Evolutionary conservation across 768 basidiomycete genomes (phyloP), one percentile per base, ranked within the genome.

Genomic region (Boletus subcaerulescens): DNA sequence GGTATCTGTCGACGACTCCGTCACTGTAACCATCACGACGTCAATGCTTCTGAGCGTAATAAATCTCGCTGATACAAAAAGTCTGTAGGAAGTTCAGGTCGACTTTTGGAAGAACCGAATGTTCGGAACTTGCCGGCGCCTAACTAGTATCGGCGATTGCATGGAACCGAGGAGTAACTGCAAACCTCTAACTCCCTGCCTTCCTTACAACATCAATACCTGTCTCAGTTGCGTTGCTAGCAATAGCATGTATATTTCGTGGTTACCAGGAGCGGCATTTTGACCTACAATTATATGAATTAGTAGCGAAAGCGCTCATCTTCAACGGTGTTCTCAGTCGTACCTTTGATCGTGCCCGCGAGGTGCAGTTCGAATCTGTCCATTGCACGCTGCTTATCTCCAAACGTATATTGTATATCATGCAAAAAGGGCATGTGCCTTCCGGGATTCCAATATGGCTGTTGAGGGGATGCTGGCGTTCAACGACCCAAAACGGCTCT

Each of bases 21-120:
- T 62, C 65, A 56, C 42, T 46, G 67, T 69, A 67, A 67, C 67
- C 65, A 67, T 64, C 62, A 40, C 65, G 41, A 67, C 67, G 40
- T 42, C 24, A 14, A 56, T 51, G 57, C 66, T 69, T 67, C 67
- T 32, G 12, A 55, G 53, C 18, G 55, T 48, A 61, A 69, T 66
- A 51, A 62, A 67, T 69, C 57, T 63, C 35, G 11, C 42, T 58
- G 64, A 61, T 58, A 35, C 52, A 44, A 65, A 63, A 67, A 62
- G 57, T 50, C 62, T 64, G 22, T 46, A 55, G 50, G 66, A 67
- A 67, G 67, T 32, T 36, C 43, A 48, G 32, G 60, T 51, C 55
- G 48, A 42, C 51, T 52, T 55, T 52, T 43, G 48, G 54, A 59
- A 54, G 43, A 50, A 41, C 48, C 45, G 53, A 50, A 50, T 45